Evolutionary conservation across 495 filamentous ascomycete species (phyloP).

Genomic region (Penicillium daleae): DNA sequence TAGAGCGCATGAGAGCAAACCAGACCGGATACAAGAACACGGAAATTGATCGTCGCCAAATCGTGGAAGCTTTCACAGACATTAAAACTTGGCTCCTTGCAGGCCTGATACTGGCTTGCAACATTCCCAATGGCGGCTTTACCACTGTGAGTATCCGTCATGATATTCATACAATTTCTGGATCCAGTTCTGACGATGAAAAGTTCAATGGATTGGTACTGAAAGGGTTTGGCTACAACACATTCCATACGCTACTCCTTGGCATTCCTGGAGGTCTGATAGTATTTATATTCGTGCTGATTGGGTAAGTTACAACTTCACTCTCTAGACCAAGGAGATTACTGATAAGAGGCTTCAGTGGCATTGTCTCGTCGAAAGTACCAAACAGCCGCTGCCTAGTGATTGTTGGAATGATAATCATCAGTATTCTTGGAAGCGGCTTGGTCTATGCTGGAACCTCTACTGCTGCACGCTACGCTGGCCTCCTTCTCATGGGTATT

Average conservation of each 20-base stretch:
- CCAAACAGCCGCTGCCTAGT: conserved; percentile 25
- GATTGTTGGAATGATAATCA: conserved; percentile 17
- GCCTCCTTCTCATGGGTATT: conserved; percentile 30
- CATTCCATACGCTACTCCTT: conserved; percentile 38
- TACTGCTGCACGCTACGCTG: conserved; percentile 42
- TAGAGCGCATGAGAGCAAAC: conserved; percentile 55
- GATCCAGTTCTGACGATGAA: too few species aligned
- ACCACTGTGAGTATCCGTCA: conserved; percentile 26
- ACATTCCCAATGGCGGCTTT: conserved; percentile 41
- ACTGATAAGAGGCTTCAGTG: not conserved
- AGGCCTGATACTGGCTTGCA: conserved; percentile 20
- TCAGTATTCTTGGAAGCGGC: conserved; percentile 27
- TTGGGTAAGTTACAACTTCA: conserved; percentile 13
- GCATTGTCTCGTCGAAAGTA: conserved; percentile 22
- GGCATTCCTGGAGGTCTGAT: conserved; percentile 32
- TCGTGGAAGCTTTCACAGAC: conserved; percentile 47
- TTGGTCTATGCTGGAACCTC: conserved; percentile 37
- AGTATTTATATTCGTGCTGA: conserved; percentile 22
- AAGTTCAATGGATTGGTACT: conserved; percentile 45
- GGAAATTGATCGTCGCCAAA: conserved; percentile 53
- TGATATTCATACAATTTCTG: too few species aligned
- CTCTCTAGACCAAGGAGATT: not conserved
- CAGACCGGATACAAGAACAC: conserved; percentile 60
- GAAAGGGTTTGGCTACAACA: conserved; percentile 38
- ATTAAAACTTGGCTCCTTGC: conserved; percentile 41